A percentile compares a stretch with the other conserved stretches of the same genome.
These are phyloP conservation scores for Cercospora nicotianae DNA, from an alignment of 2,329 filamentous ascomycete genomes.

Conservation along the genomic window DNA sequence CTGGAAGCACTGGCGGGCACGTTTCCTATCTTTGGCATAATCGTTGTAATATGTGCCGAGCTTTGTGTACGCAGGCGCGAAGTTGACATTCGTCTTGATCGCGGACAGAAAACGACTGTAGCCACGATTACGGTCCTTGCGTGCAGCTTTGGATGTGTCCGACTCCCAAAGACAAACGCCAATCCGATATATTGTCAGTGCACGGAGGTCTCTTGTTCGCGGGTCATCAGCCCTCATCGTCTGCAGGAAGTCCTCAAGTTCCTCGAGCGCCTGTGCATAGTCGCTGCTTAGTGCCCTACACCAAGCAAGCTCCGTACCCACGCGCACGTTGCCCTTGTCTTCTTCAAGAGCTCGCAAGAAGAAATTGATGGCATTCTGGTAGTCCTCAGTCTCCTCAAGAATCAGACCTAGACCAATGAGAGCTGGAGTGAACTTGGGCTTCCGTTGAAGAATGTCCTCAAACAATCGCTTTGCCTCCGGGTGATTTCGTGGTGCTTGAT, in stretches of 20 bases:
- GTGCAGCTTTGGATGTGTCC: constrained; percentile 69
- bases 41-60: constrained; percentile 89
- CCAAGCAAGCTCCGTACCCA: constrained; percentile 88
- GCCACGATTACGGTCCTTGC: constrained; percentile 77
- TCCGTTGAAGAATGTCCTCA: constrained; percentile 73
- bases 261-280: constrained; percentile 64
- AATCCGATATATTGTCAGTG: constrained; percentile 82
- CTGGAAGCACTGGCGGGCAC: constrained; percentile 90
- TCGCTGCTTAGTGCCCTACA: constrained; percentile 82
- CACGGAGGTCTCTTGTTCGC: constrained; percentile 69
- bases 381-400: constrained; percentile 90
- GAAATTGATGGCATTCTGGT: constrained; percentile 76
- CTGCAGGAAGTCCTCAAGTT: constrained; percentile 69
- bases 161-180: constrained; percentile 85
- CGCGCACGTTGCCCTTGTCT: constrained; percentile 71
- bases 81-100: constrained; percentile 82
- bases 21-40: constrained; percentile 80
- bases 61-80: constrained; percentile 86
- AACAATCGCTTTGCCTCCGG: constrained; percentile 85
- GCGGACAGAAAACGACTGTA: constrained; percentile 82
- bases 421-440: constrained; percentile 73
- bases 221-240: constrained; percentile 63
- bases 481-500: constrained; percentile 87
- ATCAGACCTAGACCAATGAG: constrained; percentile 89
- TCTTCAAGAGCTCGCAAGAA: constrained; percentile 72